Percentiles rank a stretch among this genome's conserved stretches.
These are phyloP conservation scores for Ogataea saltuana DNA, from an alignment of 805 yeast species.

Conservation along the genomic window DNA sequence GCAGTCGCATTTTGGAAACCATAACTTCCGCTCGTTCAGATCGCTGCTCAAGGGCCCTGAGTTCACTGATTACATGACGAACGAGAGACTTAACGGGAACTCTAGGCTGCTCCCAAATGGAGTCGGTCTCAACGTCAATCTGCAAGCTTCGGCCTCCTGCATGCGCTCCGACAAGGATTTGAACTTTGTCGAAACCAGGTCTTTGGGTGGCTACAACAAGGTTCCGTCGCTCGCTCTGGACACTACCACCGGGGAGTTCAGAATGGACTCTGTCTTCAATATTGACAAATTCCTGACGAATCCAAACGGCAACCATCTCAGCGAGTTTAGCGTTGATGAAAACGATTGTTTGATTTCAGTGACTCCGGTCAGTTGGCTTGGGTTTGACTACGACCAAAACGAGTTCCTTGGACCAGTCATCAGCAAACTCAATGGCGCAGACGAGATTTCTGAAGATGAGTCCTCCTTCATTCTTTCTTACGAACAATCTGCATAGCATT, in stretches of 20 bases:
- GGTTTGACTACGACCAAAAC: slow-evolving; percentile 18
- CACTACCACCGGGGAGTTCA: slow-evolving; percentile 9
- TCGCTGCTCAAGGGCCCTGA: slow-evolving; percentile 8
- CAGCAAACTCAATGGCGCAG: slow-evolving; percentile 13
- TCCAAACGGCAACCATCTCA: slow-evolving; percentile 11
- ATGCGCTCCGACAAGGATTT: slow-evolving; percentile 33
- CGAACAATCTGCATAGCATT: no score
- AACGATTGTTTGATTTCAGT: slow-evolving; percentile 23
- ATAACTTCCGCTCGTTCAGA: slow-evolving; percentile 25
- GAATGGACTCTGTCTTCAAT: slow-evolving; percentile 17
- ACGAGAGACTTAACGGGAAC: slow-evolving; percentile 16
- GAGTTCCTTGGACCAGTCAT: slow-evolving; percentile 17
- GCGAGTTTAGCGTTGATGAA: slow-evolving; percentile 23
- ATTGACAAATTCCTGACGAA: slow-evolving; percentile 19
- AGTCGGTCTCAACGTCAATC: slow-evolving; percentile 50
- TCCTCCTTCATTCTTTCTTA: background rate
- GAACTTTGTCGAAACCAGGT: slow-evolving; percentile 44
- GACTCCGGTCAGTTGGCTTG: slow-evolving; percentile 26
- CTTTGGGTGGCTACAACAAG: slow-evolving; percentile 40
- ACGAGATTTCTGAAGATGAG: background rate
- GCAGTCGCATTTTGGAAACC: slow-evolving; percentile 14
- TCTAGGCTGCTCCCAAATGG: slow-evolving; percentile 45
- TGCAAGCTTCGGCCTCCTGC: slow-evolving; percentile 38
- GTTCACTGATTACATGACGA: slow-evolving; percentile 8
- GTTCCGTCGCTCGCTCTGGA: slow-evolving; percentile 20